These are phyloP conservation scores for Sequoiadendron giganteum DNA, from an alignment of 75 land plant genomes.

Conservation along the genomic window DNA sequence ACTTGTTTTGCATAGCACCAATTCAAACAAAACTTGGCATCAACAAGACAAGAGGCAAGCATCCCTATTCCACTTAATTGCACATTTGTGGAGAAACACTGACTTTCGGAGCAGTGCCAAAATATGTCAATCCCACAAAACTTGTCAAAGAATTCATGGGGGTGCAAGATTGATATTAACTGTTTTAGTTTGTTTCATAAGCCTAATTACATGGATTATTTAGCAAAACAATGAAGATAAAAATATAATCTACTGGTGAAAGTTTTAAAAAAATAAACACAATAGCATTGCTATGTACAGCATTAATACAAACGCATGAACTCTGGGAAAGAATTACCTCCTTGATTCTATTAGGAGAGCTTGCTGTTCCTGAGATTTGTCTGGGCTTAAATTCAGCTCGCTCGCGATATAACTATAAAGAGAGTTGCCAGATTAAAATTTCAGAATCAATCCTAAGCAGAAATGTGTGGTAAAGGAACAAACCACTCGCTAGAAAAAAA, in stretches of 20 bases:
- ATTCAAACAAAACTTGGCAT: neutral
- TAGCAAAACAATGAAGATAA: neutral
- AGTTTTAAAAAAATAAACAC: neutral
- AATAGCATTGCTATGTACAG: neutral
- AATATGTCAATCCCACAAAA: neutral
- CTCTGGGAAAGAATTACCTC: slow-evolving; percentile 14
- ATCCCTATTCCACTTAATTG: neutral
- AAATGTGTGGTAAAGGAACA: slow-evolving; percentile 49
- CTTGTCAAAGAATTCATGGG: neutral
- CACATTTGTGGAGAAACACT: neutral
- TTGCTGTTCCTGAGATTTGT: slow-evolving; percentile 35
- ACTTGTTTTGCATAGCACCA: neutral
- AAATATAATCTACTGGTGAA: too few relatives aligned
- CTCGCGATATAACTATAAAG: slow-evolving; percentile 32
- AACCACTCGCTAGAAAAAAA: slow-evolving; percentile 54
- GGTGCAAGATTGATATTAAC: neutral
- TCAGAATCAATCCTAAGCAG: slow-evolving; percentile 52
- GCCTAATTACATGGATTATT: neutral
- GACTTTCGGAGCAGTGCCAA: neutral
- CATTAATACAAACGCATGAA: neutral
- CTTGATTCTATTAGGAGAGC: slow-evolving; percentile 25
- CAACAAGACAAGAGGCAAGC: neutral
- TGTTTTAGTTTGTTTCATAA: neutral
- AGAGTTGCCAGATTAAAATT: slow-evolving; percentile 29
- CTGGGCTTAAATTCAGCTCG: slow-evolving; percentile 27